Evolutionary conservation across 495 filamentous ascomycete genomes (phyloP).

Genomic region (Aspergillus olivimuriae): DNA sequence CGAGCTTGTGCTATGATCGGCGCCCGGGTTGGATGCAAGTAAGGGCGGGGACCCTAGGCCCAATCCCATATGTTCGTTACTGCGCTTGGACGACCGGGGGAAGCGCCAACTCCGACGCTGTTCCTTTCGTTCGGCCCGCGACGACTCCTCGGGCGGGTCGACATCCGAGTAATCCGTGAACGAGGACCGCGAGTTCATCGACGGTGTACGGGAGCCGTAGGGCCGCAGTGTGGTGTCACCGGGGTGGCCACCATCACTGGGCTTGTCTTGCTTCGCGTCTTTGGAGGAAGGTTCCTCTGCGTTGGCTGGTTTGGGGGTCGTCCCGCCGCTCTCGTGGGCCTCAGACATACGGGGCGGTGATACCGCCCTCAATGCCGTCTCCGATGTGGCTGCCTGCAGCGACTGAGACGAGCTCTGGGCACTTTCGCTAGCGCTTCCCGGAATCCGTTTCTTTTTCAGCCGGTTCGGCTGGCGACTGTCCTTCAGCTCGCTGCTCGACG

Average conservation of each 20-base stretch:
- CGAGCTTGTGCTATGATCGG: constrained; percentile 63
- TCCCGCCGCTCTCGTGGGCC: constrained; percentile 29
- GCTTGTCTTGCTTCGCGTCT: constrained; percentile 14
- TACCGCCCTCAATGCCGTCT: constrained; percentile 13
- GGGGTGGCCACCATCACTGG: constrained; percentile 11
- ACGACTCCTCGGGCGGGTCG: constrained; percentile 58
- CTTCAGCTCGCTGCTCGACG: constrained; percentile 46
- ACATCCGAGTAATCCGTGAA: constrained; percentile 71
- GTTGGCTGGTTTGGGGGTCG: constrained; percentile 20
- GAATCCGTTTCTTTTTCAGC: constrained; percentile 73
- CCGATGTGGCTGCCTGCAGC: constrained; percentile 41
- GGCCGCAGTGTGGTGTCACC: constrained; percentile 53
- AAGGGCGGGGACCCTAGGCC: constrained; percentile 43
- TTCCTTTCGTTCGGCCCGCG: constrained; percentile 58
- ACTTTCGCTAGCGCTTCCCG: constrained; percentile 67
- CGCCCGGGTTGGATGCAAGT: constrained; percentile 55
- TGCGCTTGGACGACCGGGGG: constrained; percentile 48
- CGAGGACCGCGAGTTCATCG: constrained; percentile 64
- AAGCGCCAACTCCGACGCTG: constrained; percentile 63
- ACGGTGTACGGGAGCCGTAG: constrained; percentile 60
- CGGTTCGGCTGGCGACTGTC: constrained; percentile 69
- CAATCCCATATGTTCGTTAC: constrained; percentile 45
- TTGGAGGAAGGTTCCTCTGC: constrained; percentile 17
- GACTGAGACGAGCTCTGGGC: constrained; percentile 82
- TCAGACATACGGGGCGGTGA: no score